Conservation (phyloP, 495 filamentous ascomycete species). For the Hypoxylon perforatum region DNA sequence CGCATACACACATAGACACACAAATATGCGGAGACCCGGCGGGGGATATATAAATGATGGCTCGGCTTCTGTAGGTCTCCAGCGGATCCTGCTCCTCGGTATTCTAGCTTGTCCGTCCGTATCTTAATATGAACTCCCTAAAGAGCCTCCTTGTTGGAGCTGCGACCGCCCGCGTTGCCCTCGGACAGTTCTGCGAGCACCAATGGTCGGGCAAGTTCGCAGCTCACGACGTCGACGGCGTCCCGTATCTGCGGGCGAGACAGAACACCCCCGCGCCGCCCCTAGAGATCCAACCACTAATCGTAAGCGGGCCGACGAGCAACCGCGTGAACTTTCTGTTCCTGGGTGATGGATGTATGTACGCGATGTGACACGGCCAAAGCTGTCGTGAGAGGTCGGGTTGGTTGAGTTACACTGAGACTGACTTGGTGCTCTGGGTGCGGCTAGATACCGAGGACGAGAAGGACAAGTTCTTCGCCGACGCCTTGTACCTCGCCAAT, state of each 20-base stretch:
- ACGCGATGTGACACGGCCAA: not conserved
- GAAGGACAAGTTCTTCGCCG: conserved; percentile 44
- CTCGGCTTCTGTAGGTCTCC: no score
- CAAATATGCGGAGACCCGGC: not conserved
- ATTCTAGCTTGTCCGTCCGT: not conserved
- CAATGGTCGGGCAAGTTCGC: conserved; percentile 43
- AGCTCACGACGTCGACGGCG: conserved; percentile 21
- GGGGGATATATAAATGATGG: not conserved
- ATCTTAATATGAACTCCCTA: conserved; percentile 10
- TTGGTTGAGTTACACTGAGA: not conserved
- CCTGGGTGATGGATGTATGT: conserved; percentile 43
- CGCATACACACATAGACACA: conserved; percentile 4
- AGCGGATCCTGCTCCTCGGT: no score
- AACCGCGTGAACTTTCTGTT: conserved; percentile 44
- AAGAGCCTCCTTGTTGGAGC: conserved; percentile 26
- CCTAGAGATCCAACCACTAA: conserved; percentile 43
- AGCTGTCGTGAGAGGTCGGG: no score
- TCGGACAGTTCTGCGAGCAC: conserved; percentile 41
- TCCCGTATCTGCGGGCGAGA: conserved; percentile 26
- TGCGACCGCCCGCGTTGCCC: conserved; percentile 1
- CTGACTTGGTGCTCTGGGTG: conserved; percentile 8
- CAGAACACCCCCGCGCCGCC: conserved; percentile 33
- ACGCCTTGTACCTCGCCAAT: conserved; percentile 37
- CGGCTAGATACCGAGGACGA: conserved; percentile 37
- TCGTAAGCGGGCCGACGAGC: conserved; percentile 39